phyloP scores from a whole-genome alignment of 768 basidiomycete species.

The Mycena vitilis region DNA sequence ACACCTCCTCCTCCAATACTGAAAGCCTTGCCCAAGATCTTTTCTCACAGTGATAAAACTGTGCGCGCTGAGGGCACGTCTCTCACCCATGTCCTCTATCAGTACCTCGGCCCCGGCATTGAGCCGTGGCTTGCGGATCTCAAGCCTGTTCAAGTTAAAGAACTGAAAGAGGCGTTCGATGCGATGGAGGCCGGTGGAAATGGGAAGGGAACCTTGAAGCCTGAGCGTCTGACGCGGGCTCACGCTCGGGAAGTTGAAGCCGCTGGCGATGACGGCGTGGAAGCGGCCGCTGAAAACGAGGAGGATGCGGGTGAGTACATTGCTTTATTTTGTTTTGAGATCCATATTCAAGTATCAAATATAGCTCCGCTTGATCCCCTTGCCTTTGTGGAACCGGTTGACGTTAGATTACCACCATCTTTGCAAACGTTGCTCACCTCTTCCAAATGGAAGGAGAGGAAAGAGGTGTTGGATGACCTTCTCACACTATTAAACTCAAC shows the following conservation, averaged over 20 bases:
- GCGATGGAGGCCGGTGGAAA: slow-evolving; percentile 85
- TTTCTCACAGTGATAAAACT: slow-evolving; percentile 93
- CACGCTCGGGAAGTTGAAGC: slow-evolving; percentile 79
- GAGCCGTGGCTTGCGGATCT: slow-evolving; percentile 88
- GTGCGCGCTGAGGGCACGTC: slow-evolving; percentile 92
- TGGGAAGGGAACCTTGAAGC: slow-evolving; percentile 85
- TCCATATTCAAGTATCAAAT: slow-evolving; percentile 45
- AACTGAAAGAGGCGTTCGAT: slow-evolving; percentile 92
- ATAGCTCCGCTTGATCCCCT: slow-evolving; percentile 77
- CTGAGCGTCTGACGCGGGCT: slow-evolving; percentile 80
- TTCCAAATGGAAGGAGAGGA: slow-evolving; percentile 98
- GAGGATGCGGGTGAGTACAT: slow-evolving; percentile 59
- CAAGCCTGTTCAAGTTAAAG: slow-evolving; percentile 97
- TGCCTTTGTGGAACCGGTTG: slow-evolving; percentile 82
- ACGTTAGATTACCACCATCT: slow-evolving; percentile 84
- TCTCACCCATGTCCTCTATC: slow-evolving; percentile 82
- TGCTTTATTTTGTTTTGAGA: neutral
- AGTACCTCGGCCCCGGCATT: slow-evolving; percentile 86
- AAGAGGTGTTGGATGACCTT: slow-evolving; percentile 90
- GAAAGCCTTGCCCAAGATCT: slow-evolving; percentile 91
- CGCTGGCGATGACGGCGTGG: slow-evolving; percentile 49
- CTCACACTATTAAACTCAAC: slow-evolving; percentile 74
- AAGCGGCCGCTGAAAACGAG: slow-evolving; percentile 47
- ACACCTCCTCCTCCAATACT: slow-evolving; percentile 83
- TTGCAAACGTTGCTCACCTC: slow-evolving; percentile 83